Conservation (phyloP, 2,329 filamentous ascomycete species). For the Tolypocladium ovalisporum region DNA sequence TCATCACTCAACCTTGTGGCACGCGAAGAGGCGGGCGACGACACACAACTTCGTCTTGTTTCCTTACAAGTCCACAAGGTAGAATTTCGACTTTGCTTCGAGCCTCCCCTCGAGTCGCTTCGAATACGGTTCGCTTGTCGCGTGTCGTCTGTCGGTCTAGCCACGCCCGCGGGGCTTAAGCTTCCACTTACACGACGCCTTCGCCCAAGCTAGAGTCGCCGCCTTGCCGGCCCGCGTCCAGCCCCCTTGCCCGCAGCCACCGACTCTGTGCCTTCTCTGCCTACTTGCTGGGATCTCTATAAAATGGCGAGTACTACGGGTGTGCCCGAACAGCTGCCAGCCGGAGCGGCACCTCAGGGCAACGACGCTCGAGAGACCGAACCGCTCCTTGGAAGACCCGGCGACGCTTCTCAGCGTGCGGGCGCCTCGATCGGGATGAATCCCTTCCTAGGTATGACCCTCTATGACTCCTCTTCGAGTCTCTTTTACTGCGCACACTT, state of each 20-base stretch:
- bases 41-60: neutral
- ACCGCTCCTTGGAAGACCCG: conserved; percentile 42
- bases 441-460: conserved; percentile 56
- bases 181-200: neutral
- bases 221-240: neutral
- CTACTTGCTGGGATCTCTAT: neutral
- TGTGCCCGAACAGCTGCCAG: conserved; percentile 40
- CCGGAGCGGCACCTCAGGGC: conserved; percentile 9
- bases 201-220: neutral
- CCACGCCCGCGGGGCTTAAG: neutral
- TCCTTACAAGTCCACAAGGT: neutral
- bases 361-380: conserved; percentile 24
- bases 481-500: neutral
- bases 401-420: conserved; percentile 62
- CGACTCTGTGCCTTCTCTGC: neutral
- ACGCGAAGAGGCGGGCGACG: neutral
- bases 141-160: neutral
- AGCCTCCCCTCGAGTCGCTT: neutral
- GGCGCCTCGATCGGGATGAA: conserved; percentile 57
- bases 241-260: neutral
- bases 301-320: conserved; percentile 60
- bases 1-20: neutral
- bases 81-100: neutral
- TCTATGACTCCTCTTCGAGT: conserved; percentile 1
- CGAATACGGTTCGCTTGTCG: neutral